These are phyloP conservation scores for Stephania yunnanensis DNA, from an alignment of 164 flowering plant genomes.

Conservation along the genomic window DNA sequence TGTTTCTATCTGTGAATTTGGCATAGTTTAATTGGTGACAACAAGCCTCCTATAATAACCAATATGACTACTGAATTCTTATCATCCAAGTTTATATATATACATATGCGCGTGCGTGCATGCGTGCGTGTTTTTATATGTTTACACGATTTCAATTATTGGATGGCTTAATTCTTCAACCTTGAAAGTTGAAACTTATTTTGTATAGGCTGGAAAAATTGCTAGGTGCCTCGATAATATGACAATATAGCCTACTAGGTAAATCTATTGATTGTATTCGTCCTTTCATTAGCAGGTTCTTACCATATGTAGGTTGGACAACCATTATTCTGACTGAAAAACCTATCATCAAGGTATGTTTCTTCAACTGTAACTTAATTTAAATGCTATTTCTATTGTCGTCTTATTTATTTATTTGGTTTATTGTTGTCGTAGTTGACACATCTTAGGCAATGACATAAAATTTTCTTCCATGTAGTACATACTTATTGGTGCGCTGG, in stretches of 20 bases:
- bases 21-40: no score
- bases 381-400: neutral
- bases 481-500: conserved; percentile 60
- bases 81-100: no score
- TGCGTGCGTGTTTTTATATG: no score
- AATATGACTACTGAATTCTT: no score
- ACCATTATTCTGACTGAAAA: conserved; percentile 17
- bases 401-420: neutral
- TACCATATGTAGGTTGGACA: conserved; percentile 18
- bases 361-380: neutral
- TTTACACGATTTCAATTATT: no score
- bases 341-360: conserved; percentile 17
- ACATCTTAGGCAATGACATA: no score
- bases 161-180: no score
- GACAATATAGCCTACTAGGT: neutral
- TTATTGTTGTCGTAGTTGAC: no score
- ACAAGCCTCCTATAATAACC: no score
- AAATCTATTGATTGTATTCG: neutral
- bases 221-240: neutral
- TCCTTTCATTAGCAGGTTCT: conserved; percentile 8
- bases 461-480: conserved; percentile 33
- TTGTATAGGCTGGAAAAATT: neutral
- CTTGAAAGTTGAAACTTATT: no score
- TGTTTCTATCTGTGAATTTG: no score
- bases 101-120: no score